Conservation (phyloP, 306 rosid species). For the Quercus rubra region DNA sequence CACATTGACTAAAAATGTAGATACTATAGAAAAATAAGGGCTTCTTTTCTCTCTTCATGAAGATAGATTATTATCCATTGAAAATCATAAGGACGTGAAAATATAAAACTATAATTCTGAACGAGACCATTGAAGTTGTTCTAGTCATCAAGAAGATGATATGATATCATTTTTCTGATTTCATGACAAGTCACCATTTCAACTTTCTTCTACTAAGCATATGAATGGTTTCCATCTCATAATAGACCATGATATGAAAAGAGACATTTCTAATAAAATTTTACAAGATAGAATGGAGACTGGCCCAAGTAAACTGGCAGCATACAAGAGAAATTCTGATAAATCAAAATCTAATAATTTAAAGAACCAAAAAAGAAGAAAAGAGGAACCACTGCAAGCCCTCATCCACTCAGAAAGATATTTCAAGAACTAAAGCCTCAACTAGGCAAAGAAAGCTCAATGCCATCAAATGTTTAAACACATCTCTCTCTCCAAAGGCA, state of each 20-base stretch:
- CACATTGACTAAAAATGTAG: background rate
- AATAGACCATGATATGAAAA: background rate
- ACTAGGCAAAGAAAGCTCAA: too few species aligned
- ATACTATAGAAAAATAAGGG: background rate
- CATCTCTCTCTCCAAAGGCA: too few species aligned
- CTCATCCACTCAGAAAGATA: too few species aligned
- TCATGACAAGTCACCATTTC: background rate
- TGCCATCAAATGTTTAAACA: too few species aligned
- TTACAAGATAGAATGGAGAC: background rate
- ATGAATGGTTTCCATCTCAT: background rate
- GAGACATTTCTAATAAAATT: background rate
- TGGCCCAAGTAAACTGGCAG: background rate
- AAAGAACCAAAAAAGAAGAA: too few species aligned
- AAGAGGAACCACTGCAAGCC: too few species aligned
- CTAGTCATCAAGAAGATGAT: background rate
- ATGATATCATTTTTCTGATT: background rate
- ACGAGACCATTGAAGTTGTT: background rate
- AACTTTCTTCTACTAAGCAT: background rate
- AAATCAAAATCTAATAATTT: too few species aligned
- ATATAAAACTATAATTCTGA: slow-evolving; percentile 4
- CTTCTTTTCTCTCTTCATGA: background rate
- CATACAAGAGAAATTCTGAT: background rate
- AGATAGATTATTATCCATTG: background rate
- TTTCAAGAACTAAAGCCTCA: too few species aligned
- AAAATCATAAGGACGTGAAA: background rate